Conservation (phyloP, 1,139 yeast species). For the Blastobotrys aristatus region DNA sequence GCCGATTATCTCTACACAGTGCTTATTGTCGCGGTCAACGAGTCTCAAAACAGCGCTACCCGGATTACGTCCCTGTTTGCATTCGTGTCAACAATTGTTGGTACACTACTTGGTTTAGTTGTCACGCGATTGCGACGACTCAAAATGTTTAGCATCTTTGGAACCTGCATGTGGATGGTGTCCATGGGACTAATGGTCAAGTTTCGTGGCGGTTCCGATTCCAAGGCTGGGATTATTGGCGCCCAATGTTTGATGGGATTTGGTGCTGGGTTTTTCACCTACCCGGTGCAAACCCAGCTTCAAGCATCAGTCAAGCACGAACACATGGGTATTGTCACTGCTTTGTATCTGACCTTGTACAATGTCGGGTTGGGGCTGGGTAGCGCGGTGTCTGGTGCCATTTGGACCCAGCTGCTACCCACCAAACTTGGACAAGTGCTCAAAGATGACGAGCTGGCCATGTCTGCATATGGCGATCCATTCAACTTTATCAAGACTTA, state of each 20-base stretch:
- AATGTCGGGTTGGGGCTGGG: conserved; percentile 45
- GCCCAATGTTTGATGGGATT: conserved; percentile 61
- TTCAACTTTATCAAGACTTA: conserved; percentile 1
- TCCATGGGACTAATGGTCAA: conserved; percentile 54
- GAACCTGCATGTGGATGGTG: conserved; percentile 50
- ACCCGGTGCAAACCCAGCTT: conserved; percentile 61
- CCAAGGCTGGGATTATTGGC: conserved; percentile 58
- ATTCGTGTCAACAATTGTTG: conserved; percentile 58
- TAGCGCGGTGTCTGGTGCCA: conserved; percentile 42
- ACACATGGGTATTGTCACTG: conserved; percentile 42
- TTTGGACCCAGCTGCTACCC: conserved; percentile 44
- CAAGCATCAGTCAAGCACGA: conserved; percentile 54
- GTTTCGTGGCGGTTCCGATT: conserved; percentile 49
- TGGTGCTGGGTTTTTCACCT: conserved; percentile 67
- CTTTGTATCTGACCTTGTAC: conserved; percentile 39
- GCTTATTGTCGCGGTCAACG: conserved; percentile 55
- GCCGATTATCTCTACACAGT: conserved; percentile 62
- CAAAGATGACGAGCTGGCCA: not conserved
- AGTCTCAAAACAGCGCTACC: conserved; percentile 55
- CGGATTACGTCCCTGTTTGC: conserved; percentile 58
- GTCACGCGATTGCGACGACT: conserved; percentile 45
- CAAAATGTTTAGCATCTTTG: conserved; percentile 56
- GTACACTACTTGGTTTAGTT: conserved; percentile 54
- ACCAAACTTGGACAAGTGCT: not conserved
- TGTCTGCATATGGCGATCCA: conserved; percentile 7